Conservation (phyloP, 495 filamentous ascomycete genomes). For the Neurospora sp. region DNA sequence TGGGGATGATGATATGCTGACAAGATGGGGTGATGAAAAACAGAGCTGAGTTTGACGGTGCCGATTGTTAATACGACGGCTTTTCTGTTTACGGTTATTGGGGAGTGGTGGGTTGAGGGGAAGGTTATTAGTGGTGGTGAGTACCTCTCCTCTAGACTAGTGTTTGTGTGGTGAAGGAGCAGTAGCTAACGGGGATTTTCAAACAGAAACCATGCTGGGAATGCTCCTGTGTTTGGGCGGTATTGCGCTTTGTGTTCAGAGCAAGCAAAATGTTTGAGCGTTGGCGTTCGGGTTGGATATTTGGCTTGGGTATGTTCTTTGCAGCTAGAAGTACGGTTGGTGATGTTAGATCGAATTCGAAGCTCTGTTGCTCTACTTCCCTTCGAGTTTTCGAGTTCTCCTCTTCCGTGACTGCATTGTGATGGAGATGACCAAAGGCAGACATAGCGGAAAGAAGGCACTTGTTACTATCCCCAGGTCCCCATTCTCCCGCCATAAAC, state of each 20-base stretch:
- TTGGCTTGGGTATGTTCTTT: background rate
- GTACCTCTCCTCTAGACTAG: constrained; percentile 9
- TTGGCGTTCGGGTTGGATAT: background rate
- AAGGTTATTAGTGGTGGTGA: constrained; percentile 74
- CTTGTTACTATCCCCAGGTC: too few relatives aligned
- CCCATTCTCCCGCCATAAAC: too few relatives aligned
- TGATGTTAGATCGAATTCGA: background rate
- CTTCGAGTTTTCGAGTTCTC: background rate
- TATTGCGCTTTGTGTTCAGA: constrained; percentile 78
- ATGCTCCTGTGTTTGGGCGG: constrained; percentile 73
- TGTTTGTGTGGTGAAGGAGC: too few relatives aligned
- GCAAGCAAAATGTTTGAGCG: constrained; percentile 27
- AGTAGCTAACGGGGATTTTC: constrained; percentile 1
- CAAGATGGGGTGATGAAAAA: background rate
- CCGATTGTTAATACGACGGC: constrained; percentile 91
- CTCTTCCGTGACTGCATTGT: background rate
- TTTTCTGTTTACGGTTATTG: constrained; percentile 89
- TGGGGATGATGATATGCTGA: background rate
- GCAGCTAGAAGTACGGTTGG: background rate
- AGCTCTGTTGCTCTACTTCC: background rate
- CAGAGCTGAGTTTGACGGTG: constrained; percentile 86
- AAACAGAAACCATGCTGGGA: constrained; percentile 74
- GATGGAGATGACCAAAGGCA: background rate
- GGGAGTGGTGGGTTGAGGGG: constrained; percentile 88
- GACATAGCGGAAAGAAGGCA: too few relatives aligned